These are phyloP conservation scores for Pseudogymnoascus sp. DNA, from an alignment of 2,329 filamentous ascomycete genomes.

Conservation along the genomic window DNA sequence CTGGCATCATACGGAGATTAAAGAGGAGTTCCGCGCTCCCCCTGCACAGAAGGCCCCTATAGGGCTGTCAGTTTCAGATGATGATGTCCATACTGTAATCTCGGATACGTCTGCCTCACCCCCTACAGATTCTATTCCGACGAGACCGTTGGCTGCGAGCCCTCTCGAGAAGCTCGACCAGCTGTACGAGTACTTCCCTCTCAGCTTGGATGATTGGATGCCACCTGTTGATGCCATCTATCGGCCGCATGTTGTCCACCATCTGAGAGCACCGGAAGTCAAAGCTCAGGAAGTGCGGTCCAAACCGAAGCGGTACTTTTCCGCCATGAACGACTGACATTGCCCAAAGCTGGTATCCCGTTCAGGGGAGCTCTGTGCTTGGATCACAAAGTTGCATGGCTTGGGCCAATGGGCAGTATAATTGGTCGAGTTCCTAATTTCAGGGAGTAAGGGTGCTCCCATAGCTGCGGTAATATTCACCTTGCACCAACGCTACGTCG, in stretches of 20 bases:
- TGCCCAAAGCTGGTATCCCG: not conserved
- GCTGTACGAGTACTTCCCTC: conserved; percentile 89
- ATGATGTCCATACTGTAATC: conserved; percentile 46
- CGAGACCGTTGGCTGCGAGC: not conserved
- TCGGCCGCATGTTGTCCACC: conserved; percentile 86
- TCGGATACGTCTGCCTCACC: not conserved
- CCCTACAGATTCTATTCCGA: not conserved
- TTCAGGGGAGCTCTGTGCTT: not conserved
- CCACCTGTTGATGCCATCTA: conserved; percentile 86
- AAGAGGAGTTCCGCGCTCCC: conserved; percentile 10
- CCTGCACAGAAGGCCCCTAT: conserved; percentile 32
- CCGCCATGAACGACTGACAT: conserved; percentile 34
- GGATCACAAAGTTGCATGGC: not conserved
- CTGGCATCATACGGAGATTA: conserved; percentile 7
- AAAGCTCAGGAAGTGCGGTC: conserved; percentile 60
- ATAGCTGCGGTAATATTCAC: not conserved
- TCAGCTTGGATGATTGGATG: conserved; percentile 89
- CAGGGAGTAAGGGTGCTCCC: not conserved
- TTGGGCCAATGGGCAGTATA: not conserved
- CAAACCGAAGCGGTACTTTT: conserved; percentile 66
- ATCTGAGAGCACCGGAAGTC: conserved; percentile 64
- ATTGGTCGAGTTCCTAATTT: not conserved
- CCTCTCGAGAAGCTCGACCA: conserved; percentile 5
- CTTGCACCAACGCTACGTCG: conserved; percentile 1
- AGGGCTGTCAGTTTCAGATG: conserved; percentile 51